Evolutionary conservation across 192 early-diverging fungal genomes (phyloP).

Genomic region (Coemansia aciculifera): DNA sequence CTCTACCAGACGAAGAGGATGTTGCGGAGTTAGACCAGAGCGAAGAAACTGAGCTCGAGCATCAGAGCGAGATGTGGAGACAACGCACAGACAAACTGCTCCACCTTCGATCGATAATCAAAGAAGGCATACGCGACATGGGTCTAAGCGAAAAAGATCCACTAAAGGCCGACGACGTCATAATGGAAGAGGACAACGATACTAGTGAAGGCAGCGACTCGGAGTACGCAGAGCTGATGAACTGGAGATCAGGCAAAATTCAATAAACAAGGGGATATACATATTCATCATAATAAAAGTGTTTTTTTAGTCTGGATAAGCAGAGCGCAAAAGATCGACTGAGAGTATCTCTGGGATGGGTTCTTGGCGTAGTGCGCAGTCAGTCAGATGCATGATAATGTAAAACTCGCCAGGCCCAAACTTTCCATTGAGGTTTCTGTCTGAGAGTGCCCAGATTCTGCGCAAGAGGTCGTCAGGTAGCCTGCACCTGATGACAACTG

Average conservation of each 20-base stretch:
- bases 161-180: not conserved
- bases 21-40: not conserved
- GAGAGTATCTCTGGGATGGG: constrained; percentile 36
- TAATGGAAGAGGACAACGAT: not conserved
- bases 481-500: constrained; percentile 25
- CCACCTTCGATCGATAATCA: constrained; percentile 21
- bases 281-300: not conserved
- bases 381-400: constrained; percentile 42
- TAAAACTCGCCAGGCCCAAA: constrained; percentile 48
- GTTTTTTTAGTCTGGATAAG: constrained; percentile 10
- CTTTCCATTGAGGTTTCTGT: constrained; percentile 35
- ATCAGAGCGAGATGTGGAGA: constrained; percentile 19
- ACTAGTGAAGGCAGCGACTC: constrained; percentile 10
- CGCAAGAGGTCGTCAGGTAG: constrained; percentile 36
- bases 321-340: constrained; percentile 36
- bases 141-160: constrained; percentile 4
- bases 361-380: constrained; percentile 28
- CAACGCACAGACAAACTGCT: constrained; percentile 10
- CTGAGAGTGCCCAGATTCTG: constrained; percentile 38
- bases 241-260: constrained; percentile 19
- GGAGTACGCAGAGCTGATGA: constrained; percentile 16
- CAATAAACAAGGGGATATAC: constrained; percentile 8
- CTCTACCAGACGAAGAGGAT: not conserved
- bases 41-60: not conserved
- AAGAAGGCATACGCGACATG: constrained; percentile 23